A percentile compares a stretch with the other conserved stretches of the same genome.
These are phyloP conservation scores for Quercus variabilis DNA, from an alignment of 306 rosid species.

Conservation along the genomic window DNA sequence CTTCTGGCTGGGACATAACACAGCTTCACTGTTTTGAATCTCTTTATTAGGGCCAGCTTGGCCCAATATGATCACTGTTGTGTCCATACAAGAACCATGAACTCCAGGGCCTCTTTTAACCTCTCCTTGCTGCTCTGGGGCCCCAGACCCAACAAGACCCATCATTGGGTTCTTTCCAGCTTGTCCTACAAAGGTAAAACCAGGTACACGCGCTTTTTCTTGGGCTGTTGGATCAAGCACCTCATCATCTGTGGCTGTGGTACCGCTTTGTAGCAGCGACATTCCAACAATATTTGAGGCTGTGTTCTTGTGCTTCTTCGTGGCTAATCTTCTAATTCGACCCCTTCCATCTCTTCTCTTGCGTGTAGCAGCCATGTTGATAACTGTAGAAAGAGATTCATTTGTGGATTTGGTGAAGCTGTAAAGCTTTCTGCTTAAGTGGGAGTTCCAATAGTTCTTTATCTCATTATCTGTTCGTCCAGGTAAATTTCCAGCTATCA, in stretches of 20 bases:
- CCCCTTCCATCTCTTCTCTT: conserved; percentile 23
- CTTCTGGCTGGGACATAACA: conserved; percentile 2
- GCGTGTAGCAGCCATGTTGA: conserved; percentile 19
- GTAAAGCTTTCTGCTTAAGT: conserved; percentile 63
- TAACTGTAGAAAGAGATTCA: conserved; percentile 18
- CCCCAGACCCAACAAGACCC: not conserved
- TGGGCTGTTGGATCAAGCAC: conserved; percentile 8
- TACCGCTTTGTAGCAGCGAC: not conserved
- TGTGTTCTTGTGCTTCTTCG: conserved; percentile 19
- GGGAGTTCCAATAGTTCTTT: conserved; percentile 91
- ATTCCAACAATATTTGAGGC: not conserved
- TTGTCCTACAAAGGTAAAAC: not conserved
- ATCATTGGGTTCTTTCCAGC: conserved; percentile 19
- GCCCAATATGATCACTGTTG: not conserved
- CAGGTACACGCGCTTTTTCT: not conserved
- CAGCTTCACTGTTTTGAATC: not conserved
- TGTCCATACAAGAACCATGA: conserved; percentile 6
- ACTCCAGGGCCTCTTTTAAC: not conserved
- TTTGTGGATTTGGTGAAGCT: conserved; percentile 47
- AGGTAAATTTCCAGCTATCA: conserved; percentile 70
- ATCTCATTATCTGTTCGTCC: conserved; percentile 87
- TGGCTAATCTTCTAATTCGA: conserved; percentile 20
- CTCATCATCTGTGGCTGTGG: not conserved
- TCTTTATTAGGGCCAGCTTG: not conserved
- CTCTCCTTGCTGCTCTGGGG: not conserved